Evolutionary conservation across 1,284 basidiomycete species (phyloP).

Genomic region (Exobasidium cylindrosporum): DNA sequence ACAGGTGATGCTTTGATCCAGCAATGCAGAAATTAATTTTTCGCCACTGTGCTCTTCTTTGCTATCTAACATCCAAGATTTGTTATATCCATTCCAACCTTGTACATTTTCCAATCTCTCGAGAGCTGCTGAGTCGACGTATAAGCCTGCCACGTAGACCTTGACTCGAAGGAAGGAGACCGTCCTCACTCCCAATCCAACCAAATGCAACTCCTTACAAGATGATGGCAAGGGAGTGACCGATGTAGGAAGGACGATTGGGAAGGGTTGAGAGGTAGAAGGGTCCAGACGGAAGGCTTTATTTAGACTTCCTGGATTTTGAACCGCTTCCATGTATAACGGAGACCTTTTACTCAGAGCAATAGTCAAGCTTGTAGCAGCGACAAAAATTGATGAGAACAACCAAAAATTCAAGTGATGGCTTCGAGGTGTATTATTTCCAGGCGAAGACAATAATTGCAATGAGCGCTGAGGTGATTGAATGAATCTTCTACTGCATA

Average conservation of each 20-base stretch:
- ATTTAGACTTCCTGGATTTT: neutral
- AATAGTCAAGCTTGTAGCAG: neutral
- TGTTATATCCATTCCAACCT: slow-evolving; percentile 10
- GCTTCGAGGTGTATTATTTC: too few species aligned
- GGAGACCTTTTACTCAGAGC: neutral
- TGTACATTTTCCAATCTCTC: slow-evolving; percentile 12
- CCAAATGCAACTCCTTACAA: slow-evolving; percentile 61
- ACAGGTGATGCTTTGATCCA: slow-evolving; percentile 31
- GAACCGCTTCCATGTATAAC: neutral
- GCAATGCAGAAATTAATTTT: slow-evolving; percentile 19
- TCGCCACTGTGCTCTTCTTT: slow-evolving; percentile 20
- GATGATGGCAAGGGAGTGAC: slow-evolving; percentile 9
- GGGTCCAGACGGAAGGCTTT: slow-evolving; percentile 21
- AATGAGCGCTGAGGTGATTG: too few species aligned
- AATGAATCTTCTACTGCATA: too few species aligned
- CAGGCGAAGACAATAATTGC: too few species aligned
- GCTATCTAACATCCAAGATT: neutral
- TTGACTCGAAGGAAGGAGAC: slow-evolving; percentile 76
- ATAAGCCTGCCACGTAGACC: slow-evolving; percentile 82
- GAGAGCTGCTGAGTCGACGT: slow-evolving; percentile 65
- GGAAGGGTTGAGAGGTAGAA: slow-evolving; percentile 26
- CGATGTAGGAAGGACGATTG: slow-evolving; percentile 23
- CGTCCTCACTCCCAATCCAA: slow-evolving; percentile 77
- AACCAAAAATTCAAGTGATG: neutral
- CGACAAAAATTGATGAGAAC: neutral